Base-by-base conservation (phyloP, 345 rosid species). In the Acer campestre region DNA sequence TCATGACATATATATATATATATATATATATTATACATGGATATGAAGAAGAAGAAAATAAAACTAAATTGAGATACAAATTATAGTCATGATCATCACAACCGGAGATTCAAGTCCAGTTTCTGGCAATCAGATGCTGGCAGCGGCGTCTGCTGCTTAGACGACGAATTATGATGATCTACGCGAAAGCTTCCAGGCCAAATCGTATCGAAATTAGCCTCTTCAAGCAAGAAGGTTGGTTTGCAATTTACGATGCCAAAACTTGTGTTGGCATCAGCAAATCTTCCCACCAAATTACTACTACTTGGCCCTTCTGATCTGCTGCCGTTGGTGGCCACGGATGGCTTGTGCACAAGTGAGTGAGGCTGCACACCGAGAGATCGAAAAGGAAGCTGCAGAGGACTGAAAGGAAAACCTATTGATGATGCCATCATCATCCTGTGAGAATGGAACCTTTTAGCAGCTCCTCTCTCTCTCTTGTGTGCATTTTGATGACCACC, bases 401-500 rank as follows among this genome's bases (percentile, higher is more conserved):
- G 66, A 67, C 61, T 68, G 74, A 79, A 67, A 12, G 85, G 84
- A 27, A 58, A 59, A 11, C 78, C 81, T 9, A 75, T 20, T 10
- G 68, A 38, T 7, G 75, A 38, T 7, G 75, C n/a, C 84, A 83
- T 73, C 80, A 81, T 70, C 86, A 79, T 83, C 76, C 83, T 76
- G 66, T 87, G 77, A 68, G 83, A 74, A 6, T 83, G 79, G 61
- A 68, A 81, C 69, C 84, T 83, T 64, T 78, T 87, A 2, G 84
- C 87, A 16, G 80, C 85, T 51, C 82, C 85, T 66, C 88, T 78
- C 63, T 87, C 90, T 46, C 86, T 70, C 65, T 85, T 83, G 78
- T 87, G 90, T 27, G 90, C 88, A 46, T 87, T 87, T 51, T 85
- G 90, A 44, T 87, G 90, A 10, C 88, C 90, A 5, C 90, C 90